Evolutionary conservation across 129 eudicot genomes (phyloP).

Genomic region (Ambrosia trifida): DNA sequence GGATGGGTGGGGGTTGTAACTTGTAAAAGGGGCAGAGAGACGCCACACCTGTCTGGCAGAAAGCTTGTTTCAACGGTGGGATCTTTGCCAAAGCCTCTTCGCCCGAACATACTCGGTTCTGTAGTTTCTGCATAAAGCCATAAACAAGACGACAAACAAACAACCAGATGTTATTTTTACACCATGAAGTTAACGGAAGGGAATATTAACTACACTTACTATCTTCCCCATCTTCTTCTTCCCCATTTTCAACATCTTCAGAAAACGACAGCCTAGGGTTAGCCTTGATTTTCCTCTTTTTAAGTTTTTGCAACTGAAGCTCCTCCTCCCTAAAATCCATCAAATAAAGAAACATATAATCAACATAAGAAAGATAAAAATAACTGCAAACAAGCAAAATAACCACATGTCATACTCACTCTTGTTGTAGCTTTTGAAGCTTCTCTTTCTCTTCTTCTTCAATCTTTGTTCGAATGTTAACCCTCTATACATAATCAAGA

Average conservation of each 20-base stretch:
- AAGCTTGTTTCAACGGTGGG: too few species aligned
- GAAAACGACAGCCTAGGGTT: too few species aligned
- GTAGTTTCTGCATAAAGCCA: slow-evolving; percentile 52
- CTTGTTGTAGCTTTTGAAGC: slow-evolving; percentile 94
- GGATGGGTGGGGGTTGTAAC: too few species aligned
- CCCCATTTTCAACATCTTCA: too few species aligned
- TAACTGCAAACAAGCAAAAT: background rate
- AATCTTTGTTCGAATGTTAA: slow-evolving; percentile 72
- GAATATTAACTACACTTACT: slow-evolving; percentile 29
- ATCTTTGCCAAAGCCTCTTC: too few species aligned
- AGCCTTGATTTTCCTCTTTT: too few species aligned
- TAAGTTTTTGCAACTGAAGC: slow-evolving; percentile 78
- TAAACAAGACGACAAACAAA: slow-evolving; percentile 6
- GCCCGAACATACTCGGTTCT: slow-evolving; percentile 47
- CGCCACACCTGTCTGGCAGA: slow-evolving; percentile 82
- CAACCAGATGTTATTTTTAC: background rate
- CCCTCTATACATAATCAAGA: slow-evolving; percentile 57
- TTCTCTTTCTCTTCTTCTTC: slow-evolving; percentile 99
- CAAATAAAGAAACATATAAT: background rate
- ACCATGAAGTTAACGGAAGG: background rate
- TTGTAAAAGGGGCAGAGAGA: slow-evolving; percentile 28
- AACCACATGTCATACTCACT: slow-evolving; percentile 52
- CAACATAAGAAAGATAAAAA: background rate
- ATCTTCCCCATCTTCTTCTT: too few species aligned
- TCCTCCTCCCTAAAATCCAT: slow-evolving; percentile 70